Evolutionary conservation across 2,329 filamentous ascomycete genomes (phyloP).

Genomic region (Phaeomoniella chlamydospora): DNA sequence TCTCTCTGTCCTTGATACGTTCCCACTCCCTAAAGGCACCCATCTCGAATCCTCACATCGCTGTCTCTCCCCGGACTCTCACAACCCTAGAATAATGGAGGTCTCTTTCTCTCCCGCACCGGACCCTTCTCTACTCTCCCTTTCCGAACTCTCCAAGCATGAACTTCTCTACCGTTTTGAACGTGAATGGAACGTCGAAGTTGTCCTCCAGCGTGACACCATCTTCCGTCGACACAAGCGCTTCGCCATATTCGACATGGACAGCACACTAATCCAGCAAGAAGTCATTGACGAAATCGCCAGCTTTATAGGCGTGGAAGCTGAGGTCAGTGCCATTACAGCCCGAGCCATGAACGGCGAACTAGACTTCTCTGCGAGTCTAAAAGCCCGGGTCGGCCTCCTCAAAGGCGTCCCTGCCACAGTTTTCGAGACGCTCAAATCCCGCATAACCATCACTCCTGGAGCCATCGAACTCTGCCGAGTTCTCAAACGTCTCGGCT

Average conservation of each 20-base stretch:
- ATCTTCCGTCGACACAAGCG: conserved; percentile 68
- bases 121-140: conserved; percentile 31
- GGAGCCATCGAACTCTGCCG: conserved; percentile 63
- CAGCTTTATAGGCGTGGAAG: conserved; percentile 66
- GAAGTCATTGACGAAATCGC: conserved; percentile 96
- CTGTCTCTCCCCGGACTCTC: conserved; percentile 24
- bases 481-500: conserved; percentile 62
- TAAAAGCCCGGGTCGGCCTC: conserved; percentile 66
- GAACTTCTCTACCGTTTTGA: conserved; percentile 75
- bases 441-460: conserved; percentile 63
- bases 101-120: conserved; percentile 35
- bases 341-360: conserved; percentile 91
- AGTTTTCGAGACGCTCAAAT: conserved; percentile 65
- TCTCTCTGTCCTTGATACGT: conserved; percentile 33
- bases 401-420: conserved; percentile 65
- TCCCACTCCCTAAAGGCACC: conserved; percentile 22
- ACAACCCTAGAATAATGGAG: conserved; percentile 34
- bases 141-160: conserved; percentile 61
- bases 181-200: conserved; percentile 77
- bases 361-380: conserved; percentile 74
- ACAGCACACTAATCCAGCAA: conserved; percentile 90
- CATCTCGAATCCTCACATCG: conserved; percentile 32
- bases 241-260: conserved; percentile 95
- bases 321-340: conserved; percentile 74
- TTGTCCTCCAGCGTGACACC: conserved; percentile 59